Evolutionary conservation across 73 alveolate species (phyloP).

Genomic region (Uronychia binucleata): DNA sequence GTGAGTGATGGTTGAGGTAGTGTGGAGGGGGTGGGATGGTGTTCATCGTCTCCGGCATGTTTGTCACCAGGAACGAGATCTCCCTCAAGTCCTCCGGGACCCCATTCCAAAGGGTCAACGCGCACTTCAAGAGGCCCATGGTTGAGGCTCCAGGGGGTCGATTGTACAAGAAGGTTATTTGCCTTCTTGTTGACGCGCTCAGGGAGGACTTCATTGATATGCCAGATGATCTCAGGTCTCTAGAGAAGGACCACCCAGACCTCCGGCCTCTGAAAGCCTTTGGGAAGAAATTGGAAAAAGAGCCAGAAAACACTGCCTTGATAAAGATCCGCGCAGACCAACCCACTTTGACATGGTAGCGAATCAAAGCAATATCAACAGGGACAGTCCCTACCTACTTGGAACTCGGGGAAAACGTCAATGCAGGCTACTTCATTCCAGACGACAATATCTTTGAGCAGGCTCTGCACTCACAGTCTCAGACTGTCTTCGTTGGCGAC

Average conservation of each 20-base stretch:
- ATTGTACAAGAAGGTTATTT: conserved; percentile 14
- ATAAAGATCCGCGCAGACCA: background rate
- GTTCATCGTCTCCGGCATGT: background rate
- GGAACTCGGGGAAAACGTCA: conserved; percentile 66
- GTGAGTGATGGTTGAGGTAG: too few relatives aligned
- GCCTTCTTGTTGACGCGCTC: conserved; percentile 42
- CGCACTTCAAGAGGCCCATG: background rate
- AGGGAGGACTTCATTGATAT: conserved; percentile 57
- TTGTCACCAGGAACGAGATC: background rate
- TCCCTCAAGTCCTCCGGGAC: background rate
- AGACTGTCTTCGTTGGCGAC: conserved; percentile 56
- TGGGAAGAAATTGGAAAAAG: background rate
- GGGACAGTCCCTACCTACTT: conserved; percentile 75
- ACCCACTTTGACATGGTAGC: conserved; percentile 73
- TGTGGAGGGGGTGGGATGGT: too few relatives aligned
- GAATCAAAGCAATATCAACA: conserved; percentile 63
- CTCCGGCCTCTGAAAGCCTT: background rate
- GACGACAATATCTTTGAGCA: background rate
- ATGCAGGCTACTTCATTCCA: background rate
- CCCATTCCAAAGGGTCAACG: background rate
- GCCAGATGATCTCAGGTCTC: conserved; percentile 1
- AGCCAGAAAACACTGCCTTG: background rate
- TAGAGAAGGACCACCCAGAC: background rate
- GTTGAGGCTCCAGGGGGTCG: background rate
- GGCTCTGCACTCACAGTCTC: background rate